Percentiles rank a stretch among this genome's conserved stretches.
Conservation (phyloP, 2,329 filamentous ascomycete species). For the Trichocomaceae sp. region DNA sequence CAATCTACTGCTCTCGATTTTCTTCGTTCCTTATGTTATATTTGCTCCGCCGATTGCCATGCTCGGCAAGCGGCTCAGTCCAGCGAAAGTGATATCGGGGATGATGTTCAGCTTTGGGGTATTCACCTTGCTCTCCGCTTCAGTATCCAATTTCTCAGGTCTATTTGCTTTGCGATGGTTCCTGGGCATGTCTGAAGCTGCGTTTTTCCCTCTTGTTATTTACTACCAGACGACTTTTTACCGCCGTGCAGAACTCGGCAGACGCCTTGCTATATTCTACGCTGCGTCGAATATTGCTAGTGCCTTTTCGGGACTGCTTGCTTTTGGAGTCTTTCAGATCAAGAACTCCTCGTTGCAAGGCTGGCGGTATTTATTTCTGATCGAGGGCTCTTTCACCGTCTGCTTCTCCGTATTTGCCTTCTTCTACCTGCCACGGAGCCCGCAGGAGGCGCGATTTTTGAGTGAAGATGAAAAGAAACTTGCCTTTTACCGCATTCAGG, state of each 20-base stretch:
- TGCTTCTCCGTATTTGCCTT: slow-evolving; percentile 58
- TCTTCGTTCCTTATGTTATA: slow-evolving; percentile 68
- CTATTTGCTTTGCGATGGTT: slow-evolving; percentile 65
- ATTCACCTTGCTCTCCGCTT: slow-evolving; percentile 55
- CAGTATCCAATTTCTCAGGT: slow-evolving; percentile 55
- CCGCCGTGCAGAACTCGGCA: slow-evolving; percentile 62
- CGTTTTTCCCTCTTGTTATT: slow-evolving; percentile 64
- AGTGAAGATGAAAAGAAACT: slow-evolving; percentile 59
- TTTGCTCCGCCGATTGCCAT: slow-evolving; percentile 61
- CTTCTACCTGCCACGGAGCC: slow-evolving; percentile 61
- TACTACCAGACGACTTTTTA: slow-evolving; percentile 63
- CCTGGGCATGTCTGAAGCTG: slow-evolving; percentile 60
- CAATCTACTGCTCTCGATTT: slow-evolving; percentile 63
- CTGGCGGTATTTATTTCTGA: slow-evolving; percentile 51
- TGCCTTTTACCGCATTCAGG: slow-evolving; percentile 66
- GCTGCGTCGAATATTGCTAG: slow-evolving; percentile 68
- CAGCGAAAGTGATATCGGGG: slow-evolving; percentile 56
- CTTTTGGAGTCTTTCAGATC: slow-evolving; percentile 58
- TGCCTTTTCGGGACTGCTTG: slow-evolving; percentile 56
- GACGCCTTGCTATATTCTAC: slow-evolving; percentile 67
- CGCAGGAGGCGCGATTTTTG: slow-evolving; percentile 59
- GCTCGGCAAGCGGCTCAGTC: slow-evolving; percentile 62
- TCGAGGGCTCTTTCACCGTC: slow-evolving; percentile 55
- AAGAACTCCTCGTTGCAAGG: slow-evolving; percentile 41
- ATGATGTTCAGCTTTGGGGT: slow-evolving; percentile 64